Conservation (phyloP, 495 filamentous ascomycete species). For the Penicillium ucsense region DNA sequence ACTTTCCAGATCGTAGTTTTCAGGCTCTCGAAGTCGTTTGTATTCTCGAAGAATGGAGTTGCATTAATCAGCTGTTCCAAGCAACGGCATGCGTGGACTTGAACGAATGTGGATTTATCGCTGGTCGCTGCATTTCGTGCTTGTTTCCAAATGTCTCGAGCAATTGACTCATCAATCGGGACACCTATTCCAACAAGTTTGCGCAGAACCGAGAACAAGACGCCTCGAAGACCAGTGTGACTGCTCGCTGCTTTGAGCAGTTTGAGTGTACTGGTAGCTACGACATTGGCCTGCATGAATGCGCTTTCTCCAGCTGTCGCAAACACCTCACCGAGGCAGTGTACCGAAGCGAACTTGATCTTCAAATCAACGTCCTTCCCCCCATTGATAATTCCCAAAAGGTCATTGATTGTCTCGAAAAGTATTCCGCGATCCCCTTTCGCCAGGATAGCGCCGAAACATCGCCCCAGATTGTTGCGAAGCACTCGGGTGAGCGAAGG, state of each 20-base stretch:
- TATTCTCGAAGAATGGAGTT: constrained; percentile 78
- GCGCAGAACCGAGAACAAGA: constrained; percentile 68
- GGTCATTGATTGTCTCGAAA: constrained; percentile 88
- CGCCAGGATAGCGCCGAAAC: constrained; percentile 72
- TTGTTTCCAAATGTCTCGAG: constrained; percentile 89
- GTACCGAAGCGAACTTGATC: constrained; percentile 76
- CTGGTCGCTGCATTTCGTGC: constrained; percentile 62
- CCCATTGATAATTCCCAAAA: constrained; percentile 62
- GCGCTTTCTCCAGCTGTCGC: constrained; percentile 87
- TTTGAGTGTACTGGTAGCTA: constrained; percentile 61
- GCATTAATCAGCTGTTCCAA: constrained; percentile 59
- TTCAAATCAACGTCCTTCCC: constrained; percentile 76
- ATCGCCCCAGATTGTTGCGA: constrained; percentile 76
- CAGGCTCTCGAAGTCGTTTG: constrained; percentile 83
- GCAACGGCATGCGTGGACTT: constrained; percentile 72
- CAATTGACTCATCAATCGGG: constrained; percentile 76
- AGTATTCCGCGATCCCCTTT: constrained; percentile 87
- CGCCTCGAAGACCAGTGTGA: constrained; percentile 74
- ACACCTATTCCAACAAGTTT: constrained; percentile 65
- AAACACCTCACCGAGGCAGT: constrained; percentile 84
- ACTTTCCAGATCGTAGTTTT: constrained; percentile 72
- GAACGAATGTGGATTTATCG: constrained; percentile 76
- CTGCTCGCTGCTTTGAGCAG: constrained; percentile 69
- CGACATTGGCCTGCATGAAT: constrained; percentile 69
- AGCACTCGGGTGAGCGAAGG: constrained; percentile 83